Percentiles rank a stretch among this genome's conserved stretches.
Conservation (phyloP, 106 monocot species). For the Alisma plantagoaquatica region DNA sequence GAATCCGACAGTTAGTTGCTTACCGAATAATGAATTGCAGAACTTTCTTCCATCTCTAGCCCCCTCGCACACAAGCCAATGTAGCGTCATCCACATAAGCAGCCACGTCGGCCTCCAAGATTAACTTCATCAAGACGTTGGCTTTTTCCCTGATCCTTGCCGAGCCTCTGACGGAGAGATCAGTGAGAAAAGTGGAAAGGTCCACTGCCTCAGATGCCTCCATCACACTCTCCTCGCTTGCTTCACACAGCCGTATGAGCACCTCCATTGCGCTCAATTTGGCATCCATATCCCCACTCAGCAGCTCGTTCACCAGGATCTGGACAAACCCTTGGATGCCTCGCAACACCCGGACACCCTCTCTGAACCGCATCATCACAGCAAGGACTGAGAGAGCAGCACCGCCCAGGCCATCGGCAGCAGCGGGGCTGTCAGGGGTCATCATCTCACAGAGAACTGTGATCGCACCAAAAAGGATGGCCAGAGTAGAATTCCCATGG, state of each 20-base stretch:
- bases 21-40: too few species aligned
- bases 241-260: slow-evolving; percentile 15
- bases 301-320: slow-evolving; percentile 14
- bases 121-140: slow-evolving; percentile 15
- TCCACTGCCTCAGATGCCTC: slow-evolving; percentile 13
- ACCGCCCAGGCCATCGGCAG: neutral
- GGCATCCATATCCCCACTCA: slow-evolving; percentile 12
- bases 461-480: slow-evolving; percentile 10
- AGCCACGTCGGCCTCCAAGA: slow-evolving; percentile 20
- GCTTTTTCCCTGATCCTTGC: slow-evolving; percentile 15
- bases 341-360: neutral
- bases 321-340: slow-evolving; percentile 7
- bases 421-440: too few species aligned
- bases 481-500: slow-evolving; percentile 30
- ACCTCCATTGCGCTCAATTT: slow-evolving; percentile 18
- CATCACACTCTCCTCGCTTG: slow-evolving; percentile 5
- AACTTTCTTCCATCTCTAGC: too few species aligned
- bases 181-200: slow-evolving; percentile 14
- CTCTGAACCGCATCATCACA: neutral
- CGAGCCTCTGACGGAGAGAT: slow-evolving; percentile 18
- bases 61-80: too few species aligned
- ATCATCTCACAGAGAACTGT: slow-evolving; percentile 6
- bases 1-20: too few species aligned
- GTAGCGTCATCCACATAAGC: slow-evolving; percentile 1
- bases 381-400: neutral